Percentiles rank a stretch among this genome's conserved stretches.
These are phyloP conservation scores for Phytopythium kandeliae DNA, from an alignment of 352 stramenopile genomes.

Conservation along the genomic window DNA sequence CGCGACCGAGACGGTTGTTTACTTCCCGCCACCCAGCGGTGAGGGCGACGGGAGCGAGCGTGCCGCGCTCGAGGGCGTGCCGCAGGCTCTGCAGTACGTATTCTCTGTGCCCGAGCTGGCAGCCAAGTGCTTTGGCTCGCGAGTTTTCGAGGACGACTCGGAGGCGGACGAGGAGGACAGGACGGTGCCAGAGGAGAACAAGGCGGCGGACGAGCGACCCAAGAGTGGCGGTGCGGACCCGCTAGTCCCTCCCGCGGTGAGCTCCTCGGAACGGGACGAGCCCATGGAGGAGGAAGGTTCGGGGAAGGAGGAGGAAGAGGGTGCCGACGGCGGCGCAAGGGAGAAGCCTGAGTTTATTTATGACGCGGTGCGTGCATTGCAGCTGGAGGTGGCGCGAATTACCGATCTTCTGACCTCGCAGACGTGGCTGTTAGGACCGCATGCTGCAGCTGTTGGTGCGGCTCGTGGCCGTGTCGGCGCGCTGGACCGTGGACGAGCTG, in stretches of 20 bases:
- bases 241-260: slow-evolving; percentile 9
- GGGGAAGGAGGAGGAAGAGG: slow-evolving; percentile 17
- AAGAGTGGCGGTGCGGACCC: slow-evolving; percentile 15
- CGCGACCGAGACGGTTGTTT: slow-evolving; percentile 32
- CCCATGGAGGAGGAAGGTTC: slow-evolving; percentile 2
- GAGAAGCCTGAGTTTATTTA: slow-evolving; percentile 59
- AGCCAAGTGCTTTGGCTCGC: slow-evolving; percentile 67
- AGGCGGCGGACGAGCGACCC: slow-evolving; percentile 25
- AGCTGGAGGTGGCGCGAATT: not conserved
- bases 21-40: slow-evolving; percentile 20
- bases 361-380: slow-evolving; percentile 52
- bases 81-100: slow-evolving; percentile 55
- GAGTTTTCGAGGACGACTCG: slow-evolving; percentile 29
- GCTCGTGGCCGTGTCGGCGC: slow-evolving; percentile 49
- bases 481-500: slow-evolving; percentile 71
- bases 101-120: slow-evolving; percentile 34
- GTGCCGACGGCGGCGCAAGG: not conserved
- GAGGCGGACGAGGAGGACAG: slow-evolving; percentile 1
- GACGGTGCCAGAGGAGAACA: slow-evolving; percentile 4
- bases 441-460: slow-evolving; percentile 44
- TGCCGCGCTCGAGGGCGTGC: slow-evolving; percentile 39
- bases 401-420: no score
- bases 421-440: no score
- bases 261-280: not conserved
- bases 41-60: slow-evolving; percentile 11